Conservation (phyloP, 1,284 basidiomycete genomes). For the Cutaneotrichosporon sp. region DNA sequence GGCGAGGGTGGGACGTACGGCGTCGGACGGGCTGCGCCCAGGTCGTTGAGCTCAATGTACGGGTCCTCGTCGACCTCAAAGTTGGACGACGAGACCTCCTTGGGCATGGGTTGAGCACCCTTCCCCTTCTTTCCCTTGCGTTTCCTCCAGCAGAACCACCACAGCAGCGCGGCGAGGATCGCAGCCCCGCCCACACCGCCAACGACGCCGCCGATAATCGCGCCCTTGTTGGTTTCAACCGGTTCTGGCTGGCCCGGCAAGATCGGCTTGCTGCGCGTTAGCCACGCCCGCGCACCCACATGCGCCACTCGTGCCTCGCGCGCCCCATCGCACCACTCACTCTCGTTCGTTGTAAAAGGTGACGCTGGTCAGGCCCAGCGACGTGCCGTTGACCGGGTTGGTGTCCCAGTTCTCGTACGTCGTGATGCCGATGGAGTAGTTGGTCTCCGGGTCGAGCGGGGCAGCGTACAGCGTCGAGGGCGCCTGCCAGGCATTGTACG, state of each 20-base stretch:
- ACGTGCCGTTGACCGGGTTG: constrained; percentile 5
- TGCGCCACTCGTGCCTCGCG: no score
- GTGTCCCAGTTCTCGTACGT: neutral
- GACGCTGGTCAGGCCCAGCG: constrained; percentile 2
- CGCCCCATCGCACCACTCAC: neutral
- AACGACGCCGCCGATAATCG: constrained; percentile 1
- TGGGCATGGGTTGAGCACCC: neutral
- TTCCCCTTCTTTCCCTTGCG: neutral
- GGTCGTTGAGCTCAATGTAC: constrained; percentile 3
- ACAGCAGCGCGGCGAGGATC: neutral
- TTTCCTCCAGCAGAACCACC: neutral
- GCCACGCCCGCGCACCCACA: neutral
- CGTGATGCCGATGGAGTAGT: constrained; percentile 5
- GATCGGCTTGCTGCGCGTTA: neutral
- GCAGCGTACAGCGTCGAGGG: constrained; percentile 6
- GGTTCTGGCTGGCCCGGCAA: neutral
- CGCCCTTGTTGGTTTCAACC: neutral
- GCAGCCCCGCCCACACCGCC: neutral
- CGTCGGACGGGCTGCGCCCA: neutral
- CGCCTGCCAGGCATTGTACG: constrained; percentile 11
- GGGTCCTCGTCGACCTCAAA: constrained; percentile 10
- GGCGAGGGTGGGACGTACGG: neutral
- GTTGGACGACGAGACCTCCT: neutral
- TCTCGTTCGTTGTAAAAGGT: constrained; percentile 6
- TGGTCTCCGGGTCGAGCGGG: constrained; percentile 5